Base-by-base conservation (phyloP, 1,284 basidiomycete species). In the Abortiporus biennis region DNA sequence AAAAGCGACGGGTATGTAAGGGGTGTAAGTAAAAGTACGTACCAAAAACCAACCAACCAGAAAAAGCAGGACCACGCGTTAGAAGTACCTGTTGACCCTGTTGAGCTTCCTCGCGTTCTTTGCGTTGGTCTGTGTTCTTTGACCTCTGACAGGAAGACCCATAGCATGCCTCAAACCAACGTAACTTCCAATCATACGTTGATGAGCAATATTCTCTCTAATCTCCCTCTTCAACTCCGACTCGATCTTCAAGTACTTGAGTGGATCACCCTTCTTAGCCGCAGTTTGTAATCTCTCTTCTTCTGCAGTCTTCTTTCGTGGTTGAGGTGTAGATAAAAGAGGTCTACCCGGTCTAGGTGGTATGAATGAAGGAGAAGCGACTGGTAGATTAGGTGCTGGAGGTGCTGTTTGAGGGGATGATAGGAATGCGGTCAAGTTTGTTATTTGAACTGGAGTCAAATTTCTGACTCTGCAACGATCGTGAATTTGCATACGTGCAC, bases 131-230 rank as follows among this genome's bases (percentile, higher is more conserved):
- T 83, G 82, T 3, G 92, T 95, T 48, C 85, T 85, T 66, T 95
- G 92, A 40, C 92, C 92, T 57, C 92, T 74, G 45, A 95, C 92
- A 1, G 92, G 92, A 31, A 93, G 64, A 47, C 84, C 79, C 80
- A 90, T 87, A 2, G 90, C 89, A 58, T 95, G 92, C 58, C 92
- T 71, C 64, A 80, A 76, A 25, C 92, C 92, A 43, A 85, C 79
- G 60, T 93, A 92, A 54, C 80, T 89, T 37, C 92, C 92, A 62
- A 95, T 91, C 71, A 84, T 85, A 48, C 90, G 72, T 63, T 92
- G 85, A 63, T 93, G 92, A 6, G 80, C 81, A 62, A 95, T 92
- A 58, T 94, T 92, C 57, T 92, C 91, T 61, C 78, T 74, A 51
- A 92, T 71, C 56, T 86, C 77, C 48, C 86, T 72, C 55, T 72